Base-by-base conservation (phyloP, 2,329 filamentous ascomycete species). In the Penicillium sp. region DNA sequence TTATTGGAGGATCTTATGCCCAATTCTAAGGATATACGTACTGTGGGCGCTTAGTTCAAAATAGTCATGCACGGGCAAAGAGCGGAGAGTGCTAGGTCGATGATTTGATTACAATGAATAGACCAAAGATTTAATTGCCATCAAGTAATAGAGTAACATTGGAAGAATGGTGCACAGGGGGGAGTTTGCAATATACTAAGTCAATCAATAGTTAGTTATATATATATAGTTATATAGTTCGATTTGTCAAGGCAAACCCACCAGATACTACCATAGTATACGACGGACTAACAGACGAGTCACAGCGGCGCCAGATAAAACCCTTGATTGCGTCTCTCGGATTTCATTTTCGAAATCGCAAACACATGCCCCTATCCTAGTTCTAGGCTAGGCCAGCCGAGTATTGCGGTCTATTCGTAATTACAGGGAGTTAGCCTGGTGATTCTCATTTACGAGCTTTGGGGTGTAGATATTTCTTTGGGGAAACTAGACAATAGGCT, bases 21-120 rank as follows among this genome's bases (percentile, higher is more conserved):
- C 19, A 23, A 21, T 41, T 59, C 48, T 41, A 48, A 59, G 35
- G 39, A 17, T 47, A 44, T 59, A 47, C 36, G 47, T 52, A 62
- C 59, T 27, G 7, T 39, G 25, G 35, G 44, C 39, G 38, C 57
- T 55, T 60, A 35, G 43, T n/a, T n/a, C 50, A 12, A 49, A 61
- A 49, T 35, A 47, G 57, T 55, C 33, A 55, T 57, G 39, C 21
- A 55, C 35, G 41, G 21, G 52, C 51, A 55, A 60, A 42, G 50
- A 25, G 15, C 36, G 27, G n/a, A 17, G 33, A 33, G 47, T 23
- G 10, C 6, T 44, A 42, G 13, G n/a, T 43, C 7, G 21, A 19
- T 21, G 17, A 25, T 48, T 41, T 47, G 15, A 38, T 49, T 50
- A 23, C 41, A 27, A 35, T 44, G n/a, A 33, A 35, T 41, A 36